Evolutionary conservation across 768 basidiomycete species (phyloP), one percentile per base, ranked within the genome.

Genomic region (Rhizopogon salebrosus): DNA sequence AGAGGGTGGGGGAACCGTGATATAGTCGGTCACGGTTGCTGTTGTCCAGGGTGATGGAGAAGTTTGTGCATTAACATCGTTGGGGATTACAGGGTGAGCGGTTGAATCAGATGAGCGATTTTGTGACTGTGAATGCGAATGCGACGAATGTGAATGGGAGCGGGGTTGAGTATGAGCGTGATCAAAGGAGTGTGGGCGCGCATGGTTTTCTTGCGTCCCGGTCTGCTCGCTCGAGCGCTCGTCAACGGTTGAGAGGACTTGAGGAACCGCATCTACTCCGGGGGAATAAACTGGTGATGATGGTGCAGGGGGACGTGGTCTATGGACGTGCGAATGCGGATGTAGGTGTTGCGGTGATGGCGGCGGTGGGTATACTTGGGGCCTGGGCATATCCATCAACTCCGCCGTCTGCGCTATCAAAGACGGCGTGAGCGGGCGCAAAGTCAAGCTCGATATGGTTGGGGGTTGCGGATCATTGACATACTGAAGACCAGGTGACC

Each of bases 1-100:
- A 51, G 14, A 52, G 39, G n/a, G 31, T 35, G 16, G 56, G 49
- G 1, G 55, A 38, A 18, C 42, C 34, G 55, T 70, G 18, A 31
- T 24, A 22, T 45, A 49, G 41, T 41, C 49, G 2, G 41, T 49
- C 23, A 49, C 37, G 8, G 49, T 49, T 22, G 43, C 31, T 16
- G 45, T 46, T 16, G 45, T 37, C 36, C 7, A n/a, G n/a, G 16
- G n/a, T 37, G 16, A 37, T 37, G 36, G 36, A 37, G 36, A 13
- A 3, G n/a, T n/a, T 16, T 37, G 36, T n/a, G n/a, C 6, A 37
- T n/a, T 37, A n/a, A n/a, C 18, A 11, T 34, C 31, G 13, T 37
- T 37, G 36, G 11, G 34, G 34, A 37, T n/a, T 7, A n/a, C 36
- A 37, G 36, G 36, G 5, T 8, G 36, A 37, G n/a, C n/a, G 6